Base-by-base conservation (phyloP, 192 early-diverging fungal species). In the Coemansia sp. region DNA sequence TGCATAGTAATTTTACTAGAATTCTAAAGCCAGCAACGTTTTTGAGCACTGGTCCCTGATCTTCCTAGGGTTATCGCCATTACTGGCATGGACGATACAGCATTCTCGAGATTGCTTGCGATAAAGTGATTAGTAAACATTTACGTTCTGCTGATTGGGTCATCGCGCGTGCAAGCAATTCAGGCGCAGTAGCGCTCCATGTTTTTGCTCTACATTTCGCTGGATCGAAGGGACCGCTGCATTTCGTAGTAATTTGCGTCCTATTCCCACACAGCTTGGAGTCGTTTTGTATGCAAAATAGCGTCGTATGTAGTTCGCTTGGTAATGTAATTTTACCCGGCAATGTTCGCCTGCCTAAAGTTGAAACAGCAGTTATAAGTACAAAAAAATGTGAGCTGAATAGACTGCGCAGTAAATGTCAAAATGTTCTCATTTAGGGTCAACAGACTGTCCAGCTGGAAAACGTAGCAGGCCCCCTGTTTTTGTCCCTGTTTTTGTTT, bases 61-160 rank as follows among this genome's bases (percentile, higher is more conserved):
- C 56, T 42, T 56, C 42, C 36, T 36, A 30, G 28, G 40, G 13
- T 22, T 54, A 34, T 38, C 11, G 17, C 37, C 5, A 17, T 31
- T 8, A 38, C 28, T 27, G 14, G 54, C 6, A 23, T 9, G 10
- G 45, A 6, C 1, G 22, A 22, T 25, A 48, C 22, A 23, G 44
- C 45, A 48, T 48, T 48, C 45, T 48, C 45, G 20, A 48, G 45
- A 48, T 48, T 48, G 45, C 45, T 48, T 48, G 45, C 23, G 45
- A 48, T 48, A 48, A 11, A 48, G 45, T 13, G 14, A 13, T 48
- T 48, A 23, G 28, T 65, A 65, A 65, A 65, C 63, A 65, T 57
- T 29, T 8, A 31, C 17, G 14, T 4, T 33, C 17, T 17, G 33
- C 8, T 44, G 30, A 50, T 57, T 65, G 63, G 63, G 25, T 9